Base-by-base conservation (phyloP, 345 rosid species). In the Salix udensis region DNA sequence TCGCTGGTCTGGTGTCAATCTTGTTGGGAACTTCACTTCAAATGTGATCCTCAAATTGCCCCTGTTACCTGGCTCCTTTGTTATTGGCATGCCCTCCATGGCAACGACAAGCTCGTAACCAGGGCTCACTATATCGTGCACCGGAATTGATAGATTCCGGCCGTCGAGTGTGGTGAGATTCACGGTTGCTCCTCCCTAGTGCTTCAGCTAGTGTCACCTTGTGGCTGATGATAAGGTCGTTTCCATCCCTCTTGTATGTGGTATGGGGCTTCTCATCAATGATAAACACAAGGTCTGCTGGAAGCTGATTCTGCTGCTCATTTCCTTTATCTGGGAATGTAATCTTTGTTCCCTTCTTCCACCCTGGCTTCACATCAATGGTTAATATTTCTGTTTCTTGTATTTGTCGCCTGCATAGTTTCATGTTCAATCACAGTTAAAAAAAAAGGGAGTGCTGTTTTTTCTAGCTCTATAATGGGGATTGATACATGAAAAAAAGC, bases 271-370 rank as follows among this genome's bases (percentile, higher is more conserved):
- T 96, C 85, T 93, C 99, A 44, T 93, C 98, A 21, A 94, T 94
- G 4, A 92, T 80, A 73, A 96, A 94, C 68, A 90, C 93, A 7
- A 96, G 90, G 73, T 96, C 99, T 26, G 99, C 99, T 46, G 99
- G 92, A 42, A 91, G 90, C 37, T 90, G 99, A 80, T 91, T 90
- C 69, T 88, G 84, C 87, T 87, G 97, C 84, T 96, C 98, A 8
- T 96, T 96, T 34, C 98, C 99, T 81, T 96, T 96, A 62, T 93
- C 98, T 0, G 92, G 93, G 84, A 96, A 96, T 11, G 93, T 93
- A 37, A 96, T 86, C 88, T 96, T 96, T 2, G 99, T 96, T 40
- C 99, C 98, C 79, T 89, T 94, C 87, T 96, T 96, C 99, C 98
- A 93, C 39, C 99, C 97, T 0, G 97, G 99, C 84, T 96, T 93